These are phyloP conservation scores for Colletotrichum cereale DNA, from an alignment of 2,329 filamentous ascomycete species.

Conservation along the genomic window DNA sequence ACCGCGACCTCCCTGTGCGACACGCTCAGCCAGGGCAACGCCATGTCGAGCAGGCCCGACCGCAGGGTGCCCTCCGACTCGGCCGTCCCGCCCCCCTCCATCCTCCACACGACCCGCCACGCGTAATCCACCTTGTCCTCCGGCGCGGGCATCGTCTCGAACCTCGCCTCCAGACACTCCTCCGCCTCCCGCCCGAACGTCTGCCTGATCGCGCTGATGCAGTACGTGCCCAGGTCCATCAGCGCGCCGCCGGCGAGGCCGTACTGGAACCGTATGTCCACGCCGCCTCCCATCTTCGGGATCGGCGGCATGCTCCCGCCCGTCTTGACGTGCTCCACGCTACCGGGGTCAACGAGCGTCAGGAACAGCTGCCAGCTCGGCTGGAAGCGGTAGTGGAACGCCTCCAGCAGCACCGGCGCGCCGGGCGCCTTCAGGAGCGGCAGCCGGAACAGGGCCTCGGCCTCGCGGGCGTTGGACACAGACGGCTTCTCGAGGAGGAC, in stretches of 20 bases:
- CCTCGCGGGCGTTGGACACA: constrained; percentile 60
- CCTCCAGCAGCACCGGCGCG: constrained; percentile 64
- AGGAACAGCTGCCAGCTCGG: constrained; percentile 60
- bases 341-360: constrained; percentile 51
- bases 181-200: constrained; percentile 55
- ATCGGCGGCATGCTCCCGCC: constrained; percentile 48
- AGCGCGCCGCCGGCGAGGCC: constrained; percentile 56
- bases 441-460: constrained; percentile 56
- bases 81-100: constrained; percentile 54
- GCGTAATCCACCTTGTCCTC: constrained; percentile 51
- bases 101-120: constrained; percentile 53
- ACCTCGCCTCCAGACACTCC: constrained; percentile 51
- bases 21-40: constrained; percentile 44
- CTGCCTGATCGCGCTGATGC: constrained; percentile 52
- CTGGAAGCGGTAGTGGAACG: constrained; percentile 65
- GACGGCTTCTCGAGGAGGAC: constrained; percentile 68
- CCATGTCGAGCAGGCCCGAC: constrained; percentile 18
- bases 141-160: constrained; percentile 46
- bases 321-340: constrained; percentile 52
- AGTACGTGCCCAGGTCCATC: constrained; percentile 58
- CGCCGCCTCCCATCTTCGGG: constrained; percentile 48
- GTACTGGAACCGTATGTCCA: constrained; percentile 60
- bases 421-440: constrained; percentile 49
- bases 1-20: constrained; percentile 38
- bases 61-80: constrained; percentile 48